Percentiles rank a stretch among this genome's conserved stretches.
Conservation (phyloP, 192 early-diverging fungal genomes). For the Backusella tuberculispora region DNA sequence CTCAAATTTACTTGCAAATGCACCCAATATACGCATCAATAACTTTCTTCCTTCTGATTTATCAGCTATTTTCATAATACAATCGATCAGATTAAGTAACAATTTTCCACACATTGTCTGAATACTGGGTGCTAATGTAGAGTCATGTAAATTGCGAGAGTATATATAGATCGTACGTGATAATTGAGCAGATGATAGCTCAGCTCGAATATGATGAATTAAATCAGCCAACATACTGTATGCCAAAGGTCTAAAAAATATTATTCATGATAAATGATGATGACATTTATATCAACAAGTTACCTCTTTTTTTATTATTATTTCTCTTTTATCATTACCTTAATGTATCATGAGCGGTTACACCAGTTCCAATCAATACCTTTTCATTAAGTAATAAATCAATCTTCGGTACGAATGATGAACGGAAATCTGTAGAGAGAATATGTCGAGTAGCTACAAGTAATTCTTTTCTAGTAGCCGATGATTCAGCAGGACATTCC, state of each 20-base stretch:
- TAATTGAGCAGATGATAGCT: conserved; percentile 81
- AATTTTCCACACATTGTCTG: conserved; percentile 98
- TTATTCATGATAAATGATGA: too few species aligned
- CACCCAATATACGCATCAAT: conserved; percentile 83
- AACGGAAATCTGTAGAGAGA: conserved; percentile 89
- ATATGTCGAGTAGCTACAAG: conserved; percentile 94
- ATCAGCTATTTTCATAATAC: conserved; percentile 71
- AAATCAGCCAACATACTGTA: conserved; percentile 96
- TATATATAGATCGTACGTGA: conserved; percentile 88
- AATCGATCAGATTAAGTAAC: conserved; percentile 89
- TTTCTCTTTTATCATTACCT: conserved; percentile 46
- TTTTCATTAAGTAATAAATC: conserved; percentile 93
- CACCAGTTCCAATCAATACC: conserved; percentile 90
- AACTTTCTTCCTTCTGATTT: conserved; percentile 68
- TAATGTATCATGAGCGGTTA: conserved; percentile 91
- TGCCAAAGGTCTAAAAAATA: conserved; percentile 71
- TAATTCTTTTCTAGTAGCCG: conserved; percentile 93
- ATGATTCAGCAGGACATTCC: conserved; percentile 92
- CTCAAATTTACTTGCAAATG: conserved; percentile 80
- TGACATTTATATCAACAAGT: background rate
- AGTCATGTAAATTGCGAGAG: conserved; percentile 91
- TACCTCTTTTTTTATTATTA: background rate
- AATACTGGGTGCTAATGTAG: conserved; percentile 84
- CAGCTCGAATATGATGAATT: conserved; percentile 91
- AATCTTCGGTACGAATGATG: conserved; percentile 88